Conservation (phyloP, 2,329 filamentous ascomycete species). For the Colletotrichum filicis region DNA sequence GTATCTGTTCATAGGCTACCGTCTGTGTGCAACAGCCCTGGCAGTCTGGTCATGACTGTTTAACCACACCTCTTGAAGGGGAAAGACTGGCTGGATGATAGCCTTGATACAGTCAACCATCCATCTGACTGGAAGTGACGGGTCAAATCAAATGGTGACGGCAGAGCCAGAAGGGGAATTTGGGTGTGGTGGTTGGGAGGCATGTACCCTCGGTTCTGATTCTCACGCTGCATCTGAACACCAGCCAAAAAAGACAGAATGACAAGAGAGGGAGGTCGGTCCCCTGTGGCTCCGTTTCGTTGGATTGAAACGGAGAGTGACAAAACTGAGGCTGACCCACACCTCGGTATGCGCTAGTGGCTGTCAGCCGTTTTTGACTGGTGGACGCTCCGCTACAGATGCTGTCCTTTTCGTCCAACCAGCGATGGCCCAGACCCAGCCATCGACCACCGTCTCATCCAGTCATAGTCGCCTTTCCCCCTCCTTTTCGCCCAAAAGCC, state of each 20-base stretch:
- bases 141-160: neutral
- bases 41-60: neutral
- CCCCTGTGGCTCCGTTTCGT: neutral
- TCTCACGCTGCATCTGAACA: neutral
- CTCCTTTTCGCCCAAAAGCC: slow-evolving; percentile 1
- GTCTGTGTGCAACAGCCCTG: neutral
- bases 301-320: neutral
- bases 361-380: slow-evolving; percentile 12
- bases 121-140: neutral
- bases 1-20: neutral
- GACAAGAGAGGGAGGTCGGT: neutral
- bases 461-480: neutral
- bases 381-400: slow-evolving; percentile 16
- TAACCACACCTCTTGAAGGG: slow-evolving; percentile 20
- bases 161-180: neutral
- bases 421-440: slow-evolving; percentile 9
- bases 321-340: neutral
- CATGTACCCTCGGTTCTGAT: neutral
- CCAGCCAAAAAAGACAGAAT: neutral
- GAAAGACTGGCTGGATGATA: slow-evolving; percentile 1
- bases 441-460: neutral
- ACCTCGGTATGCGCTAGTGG: slow-evolving; percentile 5
- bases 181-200: too few species aligned
- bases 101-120: neutral
- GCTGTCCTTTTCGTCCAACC: slow-evolving; percentile 13